These are phyloP conservation scores for Tritrichomonas foetus DNA, from an alignment of 208 protist species.

Conservation along the genomic window DNA sequence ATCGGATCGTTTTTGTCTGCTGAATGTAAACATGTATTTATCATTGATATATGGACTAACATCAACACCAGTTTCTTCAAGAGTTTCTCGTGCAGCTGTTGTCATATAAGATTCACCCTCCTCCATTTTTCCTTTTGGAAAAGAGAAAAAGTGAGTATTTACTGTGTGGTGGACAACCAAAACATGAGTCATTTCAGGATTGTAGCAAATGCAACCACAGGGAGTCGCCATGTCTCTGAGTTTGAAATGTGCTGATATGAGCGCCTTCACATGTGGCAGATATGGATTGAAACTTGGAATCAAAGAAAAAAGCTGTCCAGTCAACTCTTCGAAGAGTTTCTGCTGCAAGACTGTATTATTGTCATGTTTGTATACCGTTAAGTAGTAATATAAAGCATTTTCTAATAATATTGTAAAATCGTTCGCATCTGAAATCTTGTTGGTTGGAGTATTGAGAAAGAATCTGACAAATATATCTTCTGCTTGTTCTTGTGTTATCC, in stretches of 20 bases:
- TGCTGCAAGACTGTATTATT: too few relatives aligned
- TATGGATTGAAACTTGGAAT: background rate
- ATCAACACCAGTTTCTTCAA: conserved; percentile 1
- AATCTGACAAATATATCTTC: background rate
- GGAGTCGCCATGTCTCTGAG: background rate
- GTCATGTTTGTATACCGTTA: background rate
- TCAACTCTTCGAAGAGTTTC: background rate
- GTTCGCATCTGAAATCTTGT: background rate
- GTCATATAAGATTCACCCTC: background rate
- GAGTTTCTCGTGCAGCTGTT: background rate
- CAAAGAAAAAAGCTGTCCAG: background rate
- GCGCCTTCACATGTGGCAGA: background rate
- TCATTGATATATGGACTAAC: background rate
- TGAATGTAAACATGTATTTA: background rate
- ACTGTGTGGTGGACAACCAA: background rate
- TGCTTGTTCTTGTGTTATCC: background rate
- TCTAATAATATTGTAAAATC: background rate
- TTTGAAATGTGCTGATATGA: background rate
- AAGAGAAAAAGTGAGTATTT: background rate
- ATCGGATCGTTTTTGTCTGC: background rate
- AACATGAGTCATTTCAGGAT: background rate
- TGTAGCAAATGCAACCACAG: background rate
- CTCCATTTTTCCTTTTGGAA: conserved; percentile 20
- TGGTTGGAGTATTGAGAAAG: background rate
- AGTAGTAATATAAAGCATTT: background rate